These are phyloP conservation scores for Rhododendron mucronatum DNA, from an alignment of 148 eudicot species.

Conservation along the genomic window DNA sequence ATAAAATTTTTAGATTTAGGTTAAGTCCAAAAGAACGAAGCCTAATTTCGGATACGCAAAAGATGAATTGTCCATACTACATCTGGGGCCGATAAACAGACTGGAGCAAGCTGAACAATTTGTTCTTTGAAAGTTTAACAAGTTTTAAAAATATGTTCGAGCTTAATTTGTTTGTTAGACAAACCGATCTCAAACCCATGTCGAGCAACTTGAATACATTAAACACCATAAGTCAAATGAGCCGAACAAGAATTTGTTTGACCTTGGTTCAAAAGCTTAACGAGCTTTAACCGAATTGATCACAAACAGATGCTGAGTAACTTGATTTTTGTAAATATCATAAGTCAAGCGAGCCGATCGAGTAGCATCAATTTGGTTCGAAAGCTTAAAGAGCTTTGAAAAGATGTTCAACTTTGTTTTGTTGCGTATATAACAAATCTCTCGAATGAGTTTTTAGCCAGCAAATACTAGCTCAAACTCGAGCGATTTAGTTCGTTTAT, in stretches of 20 bases:
- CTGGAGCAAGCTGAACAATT: no score
- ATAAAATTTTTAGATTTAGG: no score
- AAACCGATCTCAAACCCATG: neutral
- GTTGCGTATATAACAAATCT: neutral
- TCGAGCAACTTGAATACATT: neutral
- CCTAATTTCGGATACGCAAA: no score
- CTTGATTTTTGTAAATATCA: neutral
- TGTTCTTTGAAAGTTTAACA: neutral
- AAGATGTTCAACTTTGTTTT: neutral
- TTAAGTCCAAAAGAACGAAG: no score
- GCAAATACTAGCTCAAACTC: neutral
- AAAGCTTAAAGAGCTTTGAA: neutral
- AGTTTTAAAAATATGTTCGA: neutral
- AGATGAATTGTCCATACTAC: no score
- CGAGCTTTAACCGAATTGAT: neutral
- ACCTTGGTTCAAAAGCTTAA: neutral
- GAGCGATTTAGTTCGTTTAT: neutral
- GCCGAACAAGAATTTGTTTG: neutral
- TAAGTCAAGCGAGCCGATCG: neutral
- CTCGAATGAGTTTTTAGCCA: neutral
- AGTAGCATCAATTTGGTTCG: neutral
- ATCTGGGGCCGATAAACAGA: no score
- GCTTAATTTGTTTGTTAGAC: no score
- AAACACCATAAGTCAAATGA: neutral
- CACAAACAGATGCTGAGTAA: neutral